These are phyloP conservation scores for Boletus fagicola DNA, from an alignment of 768 basidiomycete species.

Conservation along the genomic window DNA sequence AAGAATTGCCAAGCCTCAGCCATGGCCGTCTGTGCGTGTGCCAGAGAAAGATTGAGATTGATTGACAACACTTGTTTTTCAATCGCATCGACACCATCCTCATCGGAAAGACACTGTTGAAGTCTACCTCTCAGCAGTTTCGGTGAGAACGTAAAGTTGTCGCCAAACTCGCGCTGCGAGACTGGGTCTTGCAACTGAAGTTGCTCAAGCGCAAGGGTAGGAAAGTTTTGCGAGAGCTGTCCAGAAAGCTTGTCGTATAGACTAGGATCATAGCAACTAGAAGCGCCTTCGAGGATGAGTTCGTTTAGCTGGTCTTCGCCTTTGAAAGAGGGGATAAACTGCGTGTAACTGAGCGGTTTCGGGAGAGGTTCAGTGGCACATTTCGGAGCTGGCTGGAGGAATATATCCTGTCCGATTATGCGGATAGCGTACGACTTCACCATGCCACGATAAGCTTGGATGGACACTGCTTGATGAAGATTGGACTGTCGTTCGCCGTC, in stretches of 20 bases:
- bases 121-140: slow-evolving; percentile 59
- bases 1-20: slow-evolving; percentile 78
- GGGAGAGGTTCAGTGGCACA: slow-evolving; percentile 34
- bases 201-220: slow-evolving; percentile 61
- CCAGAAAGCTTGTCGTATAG: slow-evolving; percentile 63
- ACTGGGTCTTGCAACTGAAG: slow-evolving; percentile 61
- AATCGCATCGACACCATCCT: slow-evolving; percentile 45
- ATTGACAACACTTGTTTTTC: slow-evolving; percentile 66
- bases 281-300: slow-evolving; percentile 63
- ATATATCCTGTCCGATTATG: slow-evolving; percentile 73
- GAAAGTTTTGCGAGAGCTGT: slow-evolving; percentile 50
- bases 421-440: slow-evolving; percentile 74
- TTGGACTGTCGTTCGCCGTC: slow-evolving; percentile 44
- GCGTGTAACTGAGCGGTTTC: slow-evolving; percentile 60
- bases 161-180: slow-evolving; percentile 74
- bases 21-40: slow-evolving; percentile 73
- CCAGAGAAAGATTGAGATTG: slow-evolving; percentile 84
- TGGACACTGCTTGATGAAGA: slow-evolving; percentile 58
- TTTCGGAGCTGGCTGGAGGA: slow-evolving; percentile 50
- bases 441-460: slow-evolving; percentile 65
- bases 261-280: slow-evolving; percentile 68
- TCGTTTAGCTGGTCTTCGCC: slow-evolving; percentile 64
- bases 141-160: slow-evolving; percentile 72
- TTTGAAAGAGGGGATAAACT: slow-evolving; percentile 56
- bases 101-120: slow-evolving; percentile 36